Evolutionary conservation across 495 filamentous ascomycete genomes (phyloP).

Genomic region (Apiosordaria backusii): DNA sequence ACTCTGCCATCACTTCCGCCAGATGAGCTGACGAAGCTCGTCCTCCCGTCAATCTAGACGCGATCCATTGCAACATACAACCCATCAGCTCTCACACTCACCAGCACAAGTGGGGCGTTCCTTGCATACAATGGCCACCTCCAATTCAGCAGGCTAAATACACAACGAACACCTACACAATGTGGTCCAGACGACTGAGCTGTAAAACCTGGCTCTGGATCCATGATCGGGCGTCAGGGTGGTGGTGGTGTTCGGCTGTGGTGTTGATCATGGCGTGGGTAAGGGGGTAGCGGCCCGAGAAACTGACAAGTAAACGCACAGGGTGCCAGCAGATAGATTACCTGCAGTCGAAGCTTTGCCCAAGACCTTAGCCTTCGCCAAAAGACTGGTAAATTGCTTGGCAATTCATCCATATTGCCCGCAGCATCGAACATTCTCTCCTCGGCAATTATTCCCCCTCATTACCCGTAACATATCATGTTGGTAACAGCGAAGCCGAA

Average conservation of each 20-base stretch:
- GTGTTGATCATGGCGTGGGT: background rate
- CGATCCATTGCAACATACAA: background rate
- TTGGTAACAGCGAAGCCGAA: background rate
- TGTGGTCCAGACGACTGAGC: background rate
- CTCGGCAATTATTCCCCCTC: conserved; percentile 15
- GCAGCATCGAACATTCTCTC: conserved; percentile 4
- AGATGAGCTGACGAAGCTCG: conserved; percentile 8
- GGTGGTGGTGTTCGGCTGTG: background rate
- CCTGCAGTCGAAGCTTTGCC: background rate
- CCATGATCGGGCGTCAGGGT: background rate
- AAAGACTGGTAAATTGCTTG: conserved; percentile 9
- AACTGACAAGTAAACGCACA: conserved; percentile 1
- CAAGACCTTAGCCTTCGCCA: conserved; percentile 1
- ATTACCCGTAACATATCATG: background rate
- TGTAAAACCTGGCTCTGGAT: background rate
- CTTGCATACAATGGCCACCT: conserved; percentile 21
- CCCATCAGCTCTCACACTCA: background rate
- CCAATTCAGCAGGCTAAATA: conserved; percentile 30
- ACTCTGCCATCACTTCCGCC: background rate
- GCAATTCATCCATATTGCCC: conserved; percentile 27
- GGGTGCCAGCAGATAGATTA: background rate
- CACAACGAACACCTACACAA: background rate
- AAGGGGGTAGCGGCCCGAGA: conserved; percentile 3
- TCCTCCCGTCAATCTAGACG: background rate
- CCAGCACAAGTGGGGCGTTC: conserved; percentile 21